These are phyloP conservation scores for Colletotrichum sp. DNA, from an alignment of 2,329 filamentous ascomycete species.

Conservation along the genomic window DNA sequence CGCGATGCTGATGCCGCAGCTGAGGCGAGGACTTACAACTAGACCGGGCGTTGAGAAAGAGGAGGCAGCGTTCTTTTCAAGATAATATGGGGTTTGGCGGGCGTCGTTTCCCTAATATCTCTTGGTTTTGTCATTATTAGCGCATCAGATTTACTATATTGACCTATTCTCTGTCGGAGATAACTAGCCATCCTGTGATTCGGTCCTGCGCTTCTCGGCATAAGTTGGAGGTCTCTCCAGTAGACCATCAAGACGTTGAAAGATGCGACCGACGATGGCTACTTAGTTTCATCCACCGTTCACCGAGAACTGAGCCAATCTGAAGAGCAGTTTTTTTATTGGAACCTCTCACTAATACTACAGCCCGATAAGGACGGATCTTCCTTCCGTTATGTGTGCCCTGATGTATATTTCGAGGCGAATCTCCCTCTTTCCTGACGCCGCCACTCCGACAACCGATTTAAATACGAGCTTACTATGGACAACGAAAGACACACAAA, in stretches of 20 bases:
- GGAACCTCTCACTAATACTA: background rate
- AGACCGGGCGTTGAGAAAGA: constrained; percentile 19
- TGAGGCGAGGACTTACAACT: constrained; percentile 34
- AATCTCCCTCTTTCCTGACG: background rate
- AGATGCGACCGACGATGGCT: background rate
- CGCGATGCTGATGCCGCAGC: constrained; percentile 70
- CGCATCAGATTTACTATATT: background rate
- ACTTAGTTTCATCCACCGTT: background rate
- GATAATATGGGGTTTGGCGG: background rate
- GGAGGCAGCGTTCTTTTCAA: background rate
- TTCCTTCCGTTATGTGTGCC: background rate
- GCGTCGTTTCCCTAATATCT: background rate
- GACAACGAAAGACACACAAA: background rate
- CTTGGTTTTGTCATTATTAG: background rate
- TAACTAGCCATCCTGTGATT: background rate
- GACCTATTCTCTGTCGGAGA: background rate
- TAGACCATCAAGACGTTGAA: background rate
- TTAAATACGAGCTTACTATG: background rate
- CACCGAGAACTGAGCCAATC: background rate
- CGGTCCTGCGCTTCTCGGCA: background rate
- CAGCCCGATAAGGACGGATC: background rate
- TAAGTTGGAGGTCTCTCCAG: background rate
- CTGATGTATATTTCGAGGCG: background rate
- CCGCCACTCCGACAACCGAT: background rate
- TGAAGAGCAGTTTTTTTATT: background rate